Percentiles rank a stretch among this genome's conserved stretches.
These are phyloP conservation scores for Rhynchospora tenuis DNA, from an alignment of 176 grass and related monocot genomes.

Conservation along the genomic window DNA sequence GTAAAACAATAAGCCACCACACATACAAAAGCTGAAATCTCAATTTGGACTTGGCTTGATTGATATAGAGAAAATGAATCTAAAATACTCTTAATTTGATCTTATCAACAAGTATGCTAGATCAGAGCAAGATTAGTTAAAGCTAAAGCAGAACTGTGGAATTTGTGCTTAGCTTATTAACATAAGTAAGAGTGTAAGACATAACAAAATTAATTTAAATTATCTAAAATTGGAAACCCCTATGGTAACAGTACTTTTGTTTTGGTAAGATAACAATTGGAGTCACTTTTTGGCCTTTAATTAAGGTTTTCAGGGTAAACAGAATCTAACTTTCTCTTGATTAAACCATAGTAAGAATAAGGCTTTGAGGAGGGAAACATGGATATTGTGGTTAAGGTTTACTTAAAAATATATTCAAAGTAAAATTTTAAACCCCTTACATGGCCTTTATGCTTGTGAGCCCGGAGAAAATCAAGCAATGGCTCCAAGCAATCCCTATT, in stretches of 20 bases:
- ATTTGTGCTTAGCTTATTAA: background rate
- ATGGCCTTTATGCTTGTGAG: constrained; percentile 70
- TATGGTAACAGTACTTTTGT: background rate
- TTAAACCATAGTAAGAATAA: background rate
- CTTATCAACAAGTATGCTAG: background rate
- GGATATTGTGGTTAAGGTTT: background rate
- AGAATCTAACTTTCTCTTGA: background rate
- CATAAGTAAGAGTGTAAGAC: background rate
- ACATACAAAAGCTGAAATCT: background rate
- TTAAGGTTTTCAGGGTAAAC: background rate
- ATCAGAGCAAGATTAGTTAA: background rate
- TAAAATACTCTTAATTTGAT: background rate
- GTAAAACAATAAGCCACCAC: background rate
- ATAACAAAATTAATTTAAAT: background rate
- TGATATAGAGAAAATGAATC: background rate
- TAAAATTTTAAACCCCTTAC: constrained; percentile 36
- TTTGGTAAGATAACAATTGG: background rate
- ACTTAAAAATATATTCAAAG: background rate
- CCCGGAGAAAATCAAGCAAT: constrained; percentile 86
- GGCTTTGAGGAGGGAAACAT: background rate
- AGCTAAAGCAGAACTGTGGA: background rate
- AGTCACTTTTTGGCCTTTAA: background rate
- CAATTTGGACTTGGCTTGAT: background rate
- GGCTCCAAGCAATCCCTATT: constrained; percentile 92
- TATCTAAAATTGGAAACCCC: background rate